These are phyloP conservation scores for Coffea canephora DNA, from an alignment of 257 asterid species.

Conservation along the genomic window DNA sequence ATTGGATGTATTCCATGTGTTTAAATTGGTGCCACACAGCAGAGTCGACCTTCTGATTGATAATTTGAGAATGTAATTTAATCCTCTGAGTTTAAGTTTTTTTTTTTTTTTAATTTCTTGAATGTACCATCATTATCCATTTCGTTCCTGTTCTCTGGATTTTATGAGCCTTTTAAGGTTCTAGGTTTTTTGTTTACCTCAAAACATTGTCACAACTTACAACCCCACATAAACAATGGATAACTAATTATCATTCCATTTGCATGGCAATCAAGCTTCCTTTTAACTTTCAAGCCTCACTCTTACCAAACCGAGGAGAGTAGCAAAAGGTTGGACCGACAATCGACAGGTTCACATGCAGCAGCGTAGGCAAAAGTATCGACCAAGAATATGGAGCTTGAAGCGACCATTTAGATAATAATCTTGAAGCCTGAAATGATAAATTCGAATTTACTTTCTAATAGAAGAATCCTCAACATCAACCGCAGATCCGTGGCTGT, in stretches of 20 bases:
- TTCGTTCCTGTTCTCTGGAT: not conserved
- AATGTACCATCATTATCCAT: not conserved
- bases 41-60: not conserved
- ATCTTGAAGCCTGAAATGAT: not conserved
- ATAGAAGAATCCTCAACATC: not conserved
- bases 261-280: not conserved
- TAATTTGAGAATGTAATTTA: not conserved
- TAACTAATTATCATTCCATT: not conserved
- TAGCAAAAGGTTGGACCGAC: no score
- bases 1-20: not conserved
- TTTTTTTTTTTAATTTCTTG: conserved; percentile 12
- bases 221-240: not conserved
- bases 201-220: not conserved
- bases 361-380: not conserved
- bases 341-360: not conserved
- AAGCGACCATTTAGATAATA: not conserved
- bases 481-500: not conserved
- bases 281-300: not conserved
- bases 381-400: not conserved
- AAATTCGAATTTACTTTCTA: not conserved
- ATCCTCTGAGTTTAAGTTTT: not conserved
- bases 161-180: not conserved
- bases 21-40: not conserved
- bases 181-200: not conserved
- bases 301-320: not conserved